phyloP scores from a whole-genome alignment of 495 filamentous ascomycete species.

The Podospora bellae-mahoneyi region DNA sequence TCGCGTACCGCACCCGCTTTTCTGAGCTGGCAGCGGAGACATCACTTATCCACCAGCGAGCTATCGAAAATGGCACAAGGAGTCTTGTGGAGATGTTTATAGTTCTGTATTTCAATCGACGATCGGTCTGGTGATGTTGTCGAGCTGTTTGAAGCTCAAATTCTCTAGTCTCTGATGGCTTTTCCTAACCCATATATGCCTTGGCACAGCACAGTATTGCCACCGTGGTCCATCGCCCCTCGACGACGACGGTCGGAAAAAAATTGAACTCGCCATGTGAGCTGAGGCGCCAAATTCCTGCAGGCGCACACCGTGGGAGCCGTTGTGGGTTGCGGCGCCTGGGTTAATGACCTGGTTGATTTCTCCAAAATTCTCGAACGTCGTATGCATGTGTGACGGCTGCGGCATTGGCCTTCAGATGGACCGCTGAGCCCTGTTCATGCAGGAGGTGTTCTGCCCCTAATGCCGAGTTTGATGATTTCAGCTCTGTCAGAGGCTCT shows the following conservation, averaged over 20 bases:
- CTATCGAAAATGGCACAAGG: neutral
- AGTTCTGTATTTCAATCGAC: neutral
- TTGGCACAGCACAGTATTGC: conserved; percentile 17
- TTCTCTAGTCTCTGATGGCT: neutral
- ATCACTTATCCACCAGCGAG: neutral
- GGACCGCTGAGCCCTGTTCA: conserved; percentile 18
- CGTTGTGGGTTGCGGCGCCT: conserved; percentile 12
- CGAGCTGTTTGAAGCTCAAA: neutral
- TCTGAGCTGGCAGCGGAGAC: neutral
- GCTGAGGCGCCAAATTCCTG: conserved; percentile 18
- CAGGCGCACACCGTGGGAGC: conserved; percentile 1
- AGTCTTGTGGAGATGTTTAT: neutral
- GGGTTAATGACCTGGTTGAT: conserved; percentile 12
- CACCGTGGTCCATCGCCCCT: conserved; percentile 25
- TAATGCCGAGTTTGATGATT: neutral
- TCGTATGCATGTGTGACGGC: conserved; percentile 19
- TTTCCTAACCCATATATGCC: neutral
- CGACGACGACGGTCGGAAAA: conserved; percentile 1
- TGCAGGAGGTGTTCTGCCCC: conserved; percentile 21
- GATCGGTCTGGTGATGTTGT: neutral
- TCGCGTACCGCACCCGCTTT: conserved; percentile 7
- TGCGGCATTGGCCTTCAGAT: conserved; percentile 8
- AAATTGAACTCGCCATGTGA: conserved; percentile 33
- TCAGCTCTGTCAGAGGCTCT: neutral
- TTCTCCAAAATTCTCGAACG: conserved; percentile 5